phyloP scores from a whole-genome alignment of 345 rosid species.

The Eucalyptus marginata region DNA sequence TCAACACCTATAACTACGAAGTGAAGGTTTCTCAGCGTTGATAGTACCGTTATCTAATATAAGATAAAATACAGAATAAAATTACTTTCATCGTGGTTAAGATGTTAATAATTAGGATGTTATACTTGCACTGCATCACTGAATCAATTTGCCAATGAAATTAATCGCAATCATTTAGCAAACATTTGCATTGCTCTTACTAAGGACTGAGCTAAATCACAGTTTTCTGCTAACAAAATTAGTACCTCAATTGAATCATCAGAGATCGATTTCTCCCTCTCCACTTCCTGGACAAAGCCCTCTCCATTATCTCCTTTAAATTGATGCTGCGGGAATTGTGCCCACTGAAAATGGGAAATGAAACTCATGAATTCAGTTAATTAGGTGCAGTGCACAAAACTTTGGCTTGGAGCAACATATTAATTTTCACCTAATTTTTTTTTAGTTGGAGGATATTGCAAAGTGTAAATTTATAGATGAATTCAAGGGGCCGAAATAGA shows the following conservation, averaged over 20 bases:
- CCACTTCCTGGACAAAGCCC: constrained; percentile 17
- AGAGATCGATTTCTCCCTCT: constrained; percentile 5
- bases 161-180: background rate
- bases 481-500: background rate
- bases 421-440: background rate
- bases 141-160: background rate
- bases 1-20: background rate
- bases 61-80: background rate
- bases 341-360: constrained; percentile 53
- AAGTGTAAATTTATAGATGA: background rate
- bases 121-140: background rate
- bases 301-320: constrained; percentile 31
- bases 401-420: background rate
- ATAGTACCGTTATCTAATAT: background rate
- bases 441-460: background rate
- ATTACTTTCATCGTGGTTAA: background rate
- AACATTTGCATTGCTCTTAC: background rate
- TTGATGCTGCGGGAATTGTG: constrained; percentile 64
- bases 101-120: background rate
- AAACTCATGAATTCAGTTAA: background rate
- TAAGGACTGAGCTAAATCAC: background rate
- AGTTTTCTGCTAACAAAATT: background rate
- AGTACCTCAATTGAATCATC: constrained; percentile 7
- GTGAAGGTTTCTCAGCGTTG: background rate
- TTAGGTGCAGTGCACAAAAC: background rate